Conservation (phyloP, 257 asterid genomes). For the Salvia rosmarinus region DNA sequence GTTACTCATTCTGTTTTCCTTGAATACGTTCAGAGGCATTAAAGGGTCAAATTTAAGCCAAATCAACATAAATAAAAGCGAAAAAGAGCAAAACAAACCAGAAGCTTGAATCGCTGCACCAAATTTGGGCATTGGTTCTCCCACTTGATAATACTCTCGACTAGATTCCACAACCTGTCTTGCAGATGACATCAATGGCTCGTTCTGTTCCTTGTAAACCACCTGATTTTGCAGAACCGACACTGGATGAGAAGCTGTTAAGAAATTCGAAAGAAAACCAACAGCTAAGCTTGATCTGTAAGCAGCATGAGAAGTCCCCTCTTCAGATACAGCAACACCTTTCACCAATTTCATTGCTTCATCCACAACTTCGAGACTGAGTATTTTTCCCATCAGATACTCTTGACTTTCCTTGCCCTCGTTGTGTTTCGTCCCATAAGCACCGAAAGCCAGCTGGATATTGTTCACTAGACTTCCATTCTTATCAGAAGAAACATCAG, state of each 20-base stretch:
- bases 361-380: background rate
- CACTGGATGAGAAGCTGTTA: too few relatives aligned
- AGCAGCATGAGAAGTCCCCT: conserved; percentile 25
- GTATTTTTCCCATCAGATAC: conserved; percentile 22
- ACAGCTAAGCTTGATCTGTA: conserved; percentile 34
- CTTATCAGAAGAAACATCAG: background rate
- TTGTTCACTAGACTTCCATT: conserved; percentile 14
- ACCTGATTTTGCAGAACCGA: too few relatives aligned
- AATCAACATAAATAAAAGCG: too few relatives aligned
- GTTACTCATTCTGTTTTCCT: too few relatives aligned
- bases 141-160: conserved; percentile 24
- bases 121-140: conserved; percentile 18
- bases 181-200: conserved; percentile 6
- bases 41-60: too few relatives aligned
- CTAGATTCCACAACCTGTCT: conserved; percentile 23
- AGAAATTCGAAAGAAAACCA: too few relatives aligned
- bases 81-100: conserved; percentile 15
- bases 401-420: conserved; percentile 29
- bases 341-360: conserved; percentile 29
- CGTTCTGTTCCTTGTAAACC: too few relatives aligned
- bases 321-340: conserved; percentile 22
- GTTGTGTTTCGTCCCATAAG: conserved; percentile 29
- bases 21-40: too few relatives aligned
- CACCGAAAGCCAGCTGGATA: conserved; percentile 25
- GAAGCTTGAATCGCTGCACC: conserved; percentile 36